Conservation (phyloP, 163 green algal genomes). For the Coccomyxa subellipsoidea region DNA sequence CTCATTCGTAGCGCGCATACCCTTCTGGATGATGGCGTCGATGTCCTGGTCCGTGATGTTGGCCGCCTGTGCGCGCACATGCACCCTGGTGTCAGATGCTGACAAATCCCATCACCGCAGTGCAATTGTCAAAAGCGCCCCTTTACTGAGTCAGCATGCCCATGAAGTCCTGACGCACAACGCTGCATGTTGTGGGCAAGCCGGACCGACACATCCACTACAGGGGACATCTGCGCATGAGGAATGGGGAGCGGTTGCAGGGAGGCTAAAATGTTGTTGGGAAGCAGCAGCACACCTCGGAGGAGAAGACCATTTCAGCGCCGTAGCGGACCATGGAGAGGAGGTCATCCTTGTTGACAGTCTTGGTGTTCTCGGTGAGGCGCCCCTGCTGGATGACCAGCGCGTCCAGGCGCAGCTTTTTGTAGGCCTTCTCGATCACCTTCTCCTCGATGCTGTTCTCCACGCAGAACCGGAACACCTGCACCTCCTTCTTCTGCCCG, state of each 20-base stretch:
- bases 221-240: too few species aligned
- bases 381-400: slow-evolving; percentile 99
- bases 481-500: slow-evolving; percentile 99
- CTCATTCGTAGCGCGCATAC: slow-evolving; percentile 65
- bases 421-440: slow-evolving; percentile 99
- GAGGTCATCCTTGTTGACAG: slow-evolving; percentile 98
- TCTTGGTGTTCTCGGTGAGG: slow-evolving; percentile 86
- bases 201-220: too few species aligned
- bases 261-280: not conserved
- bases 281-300: slow-evolving; percentile 18
- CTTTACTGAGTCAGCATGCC: too few species aligned
- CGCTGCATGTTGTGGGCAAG: too few species aligned
- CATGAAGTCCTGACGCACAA: too few species aligned
- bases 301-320: slow-evolving; percentile 95
- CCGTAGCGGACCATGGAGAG: slow-evolving; percentile 97
- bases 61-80: slow-evolving; percentile 9
- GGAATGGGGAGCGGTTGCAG: too few species aligned
- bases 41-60: slow-evolving; percentile 95
- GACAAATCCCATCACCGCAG: not conserved
- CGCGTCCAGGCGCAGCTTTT: slow-evolving; percentile 97
- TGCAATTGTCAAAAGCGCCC: too few species aligned
- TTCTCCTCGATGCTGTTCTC: slow-evolving; percentile 99
- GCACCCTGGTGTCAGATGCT: not conserved
- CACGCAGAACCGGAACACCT: slow-evolving; percentile 97
- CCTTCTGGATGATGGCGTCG: slow-evolving; percentile 89